Base-by-base conservation (phyloP, 768 basidiomycete species). In the Lactarius hengduanensis region DNA sequence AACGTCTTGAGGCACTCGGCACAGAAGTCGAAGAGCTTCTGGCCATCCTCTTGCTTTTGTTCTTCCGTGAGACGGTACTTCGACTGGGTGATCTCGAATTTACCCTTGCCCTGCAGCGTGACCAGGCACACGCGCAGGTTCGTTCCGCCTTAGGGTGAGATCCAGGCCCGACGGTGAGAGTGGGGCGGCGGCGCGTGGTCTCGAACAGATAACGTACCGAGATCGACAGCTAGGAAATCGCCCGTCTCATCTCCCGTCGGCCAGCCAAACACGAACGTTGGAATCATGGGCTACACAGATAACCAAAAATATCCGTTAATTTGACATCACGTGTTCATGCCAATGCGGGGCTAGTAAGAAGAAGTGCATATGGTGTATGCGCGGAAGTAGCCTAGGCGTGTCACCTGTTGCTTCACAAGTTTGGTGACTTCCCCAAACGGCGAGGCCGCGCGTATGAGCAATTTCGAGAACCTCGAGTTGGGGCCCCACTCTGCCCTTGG, bases 81-180 rank as follows among this genome's bases (percentile, higher is more conserved):
- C 41, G 95, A 90, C 75, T 98, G 96, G 0, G 95, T 94, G 71
- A 99, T 90, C 78, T 98, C 95, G 76, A 98, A 99, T 80, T 96
- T 96, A 66, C 97, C 96, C 11, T 88, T 84, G 30, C 97, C 97
- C 71, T 91, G 87, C 2, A 99, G 81, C 34, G 88, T 91, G 59
- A 99, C 96, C 54, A 97, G 89, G 78, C 97, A 99, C 54, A 98
- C 97, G 54, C 97, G 94, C n/a, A 99, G 84, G 74, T 99, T 98
- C 28, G 96, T 98, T 40, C 96, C 96, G 60, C 92, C 92, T 92
- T 20, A 20, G 63, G 28, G 34, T 9, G 36, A 45, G 61, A 55
- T 15, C 57, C 54, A 34, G 32, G 28, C 16, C 40, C 50, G 26
- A 53, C 22, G 11, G 28, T 50, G 30, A 53, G 56, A 7, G 56